Base-by-base conservation (phyloP, 2,329 filamentous ascomycete species). In the Pyrenochaeta sp. region DNA sequence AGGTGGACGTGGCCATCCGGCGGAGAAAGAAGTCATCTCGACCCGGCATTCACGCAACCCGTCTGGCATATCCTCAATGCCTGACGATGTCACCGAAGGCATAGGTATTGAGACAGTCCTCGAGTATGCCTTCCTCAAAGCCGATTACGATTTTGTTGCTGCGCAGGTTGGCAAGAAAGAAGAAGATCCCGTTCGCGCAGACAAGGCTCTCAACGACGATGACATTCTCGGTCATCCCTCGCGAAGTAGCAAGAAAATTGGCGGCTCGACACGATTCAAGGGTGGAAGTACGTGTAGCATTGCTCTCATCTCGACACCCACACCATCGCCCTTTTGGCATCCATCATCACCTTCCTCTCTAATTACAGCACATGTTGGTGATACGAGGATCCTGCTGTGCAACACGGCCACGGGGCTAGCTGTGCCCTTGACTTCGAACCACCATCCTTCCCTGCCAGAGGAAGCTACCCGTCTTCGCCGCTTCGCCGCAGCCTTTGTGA, bases 241-340 rank as follows among this genome's bases (percentile, higher is more conserved):
- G 33, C 78, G 76, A 45, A 73, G 79, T 2, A 73, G 73, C 10
- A 72, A 75, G 20, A 71, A 82, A 79, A 94, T 96, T 57, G 91
- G 92, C 23, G 91, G 91, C 7, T 77, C 83, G 2, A 87, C 83
- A 23, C 89, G 92, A 54, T 98, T 98, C 81, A 91, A 93, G 70
- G 95, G 95, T 55, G 95, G 95, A 51, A 97, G 92, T 47, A 99
- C 95, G 1, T 93, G 91, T 36, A 96, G 92, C 15, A 81, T 97
- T 15, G 93, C 89, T 1, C 83, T 99, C 69, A 92, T 99, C 50
- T 96, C 92, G 0, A 98, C 95, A 0, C 92, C 94, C 0, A 96
- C 92, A 0, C 89, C 93, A 0, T 90, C 90, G 0, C 95, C 95
- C 0, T 99, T 96, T 77, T 99, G 95, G 95, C 91, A 98, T 68